A percentile compares a stretch with the other conserved stretches of the same genome.
Evolutionary conservation across 805 yeast species (phyloP).

Genomic region (Metschnikowia amazonensis): DNA sequence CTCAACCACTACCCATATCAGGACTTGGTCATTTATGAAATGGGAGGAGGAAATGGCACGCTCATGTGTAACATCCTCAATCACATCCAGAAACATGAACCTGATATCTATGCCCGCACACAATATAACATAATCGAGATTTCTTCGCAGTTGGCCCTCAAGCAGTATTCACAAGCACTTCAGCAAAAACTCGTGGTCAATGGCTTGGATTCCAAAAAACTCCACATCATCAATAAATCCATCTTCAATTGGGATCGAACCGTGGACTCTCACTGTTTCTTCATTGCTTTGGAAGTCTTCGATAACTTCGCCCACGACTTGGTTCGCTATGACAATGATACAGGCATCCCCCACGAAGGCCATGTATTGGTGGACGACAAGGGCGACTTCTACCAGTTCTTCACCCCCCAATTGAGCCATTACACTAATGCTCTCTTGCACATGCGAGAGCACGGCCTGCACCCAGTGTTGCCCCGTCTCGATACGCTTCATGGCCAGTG

Average conservation of each 20-base stretch:
- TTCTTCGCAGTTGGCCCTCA: constrained; percentile 55
- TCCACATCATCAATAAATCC: constrained; percentile 67
- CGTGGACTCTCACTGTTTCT: constrained; percentile 65
- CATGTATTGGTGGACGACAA: constrained; percentile 67
- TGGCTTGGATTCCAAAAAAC: constrained; percentile 52
- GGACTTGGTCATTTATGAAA: constrained; percentile 74
- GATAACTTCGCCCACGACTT: constrained; percentile 84
- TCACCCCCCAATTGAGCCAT: constrained; percentile 55
- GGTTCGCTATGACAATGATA: constrained; percentile 64
- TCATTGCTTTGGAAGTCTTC: constrained; percentile 77
- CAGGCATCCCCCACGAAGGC: constrained; percentile 71
- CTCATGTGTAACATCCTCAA: constrained; percentile 72
- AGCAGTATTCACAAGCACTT: constrained; percentile 45
- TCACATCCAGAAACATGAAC: constrained; percentile 57
- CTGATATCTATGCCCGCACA: constrained; percentile 68
- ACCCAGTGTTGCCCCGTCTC: constrained; percentile 31
- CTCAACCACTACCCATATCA: constrained; percentile 63
- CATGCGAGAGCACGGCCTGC: constrained; percentile 47
- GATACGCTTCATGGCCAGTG: constrained; percentile 21
- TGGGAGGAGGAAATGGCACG: constrained; percentile 91
- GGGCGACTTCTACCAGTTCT: constrained; percentile 75
- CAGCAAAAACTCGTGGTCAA: constrained; percentile 29
- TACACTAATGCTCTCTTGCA: constrained; percentile 55
- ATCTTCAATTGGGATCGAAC: constrained; percentile 67
- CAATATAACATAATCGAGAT: constrained; percentile 73